These are phyloP conservation scores for Carex parvula DNA, from an alignment of 176 grass and related monocot species.

Conservation along the genomic window DNA sequence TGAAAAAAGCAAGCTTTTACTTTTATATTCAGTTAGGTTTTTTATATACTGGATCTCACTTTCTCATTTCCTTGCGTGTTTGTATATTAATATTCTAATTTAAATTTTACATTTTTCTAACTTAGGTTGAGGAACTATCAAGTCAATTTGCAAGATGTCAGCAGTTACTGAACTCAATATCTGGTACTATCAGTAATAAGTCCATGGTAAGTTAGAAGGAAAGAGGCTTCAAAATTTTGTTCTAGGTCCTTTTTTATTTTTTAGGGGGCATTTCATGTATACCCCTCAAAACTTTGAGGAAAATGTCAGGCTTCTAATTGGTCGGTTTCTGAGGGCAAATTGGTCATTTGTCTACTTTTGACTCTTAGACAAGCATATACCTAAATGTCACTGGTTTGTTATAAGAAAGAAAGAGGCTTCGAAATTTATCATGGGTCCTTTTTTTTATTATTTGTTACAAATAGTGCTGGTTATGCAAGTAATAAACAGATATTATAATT, in stretches of 20 bases:
- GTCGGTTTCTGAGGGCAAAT: no score
- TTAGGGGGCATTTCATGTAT: no score
- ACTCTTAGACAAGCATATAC: no score
- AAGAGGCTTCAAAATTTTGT: not conserved
- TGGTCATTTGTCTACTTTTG: no score
- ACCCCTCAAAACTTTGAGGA: no score
- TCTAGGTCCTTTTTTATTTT: not conserved
- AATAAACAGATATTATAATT: not conserved
- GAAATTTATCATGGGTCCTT: not conserved
- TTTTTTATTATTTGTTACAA: not conserved
- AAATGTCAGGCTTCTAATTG: no score
- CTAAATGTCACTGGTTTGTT: no score
- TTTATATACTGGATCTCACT: not conserved
- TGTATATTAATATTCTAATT: not conserved
- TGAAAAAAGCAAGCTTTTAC: no score
- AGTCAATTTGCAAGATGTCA: conserved; percentile 40
- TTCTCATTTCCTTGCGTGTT: not conserved
- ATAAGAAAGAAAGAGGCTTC: not conserved
- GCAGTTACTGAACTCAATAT: conserved; percentile 36
- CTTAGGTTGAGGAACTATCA: conserved; percentile 34
- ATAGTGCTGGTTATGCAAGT: not conserved
- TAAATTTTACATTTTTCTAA: not conserved
- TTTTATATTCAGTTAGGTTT: not conserved
- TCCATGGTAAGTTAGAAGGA: conserved; percentile 30
- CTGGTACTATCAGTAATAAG: conserved; percentile 33